phyloP scores from a whole-genome alignment of 2,329 filamentous ascomycete species.

The Talaromyces sp. region DNA sequence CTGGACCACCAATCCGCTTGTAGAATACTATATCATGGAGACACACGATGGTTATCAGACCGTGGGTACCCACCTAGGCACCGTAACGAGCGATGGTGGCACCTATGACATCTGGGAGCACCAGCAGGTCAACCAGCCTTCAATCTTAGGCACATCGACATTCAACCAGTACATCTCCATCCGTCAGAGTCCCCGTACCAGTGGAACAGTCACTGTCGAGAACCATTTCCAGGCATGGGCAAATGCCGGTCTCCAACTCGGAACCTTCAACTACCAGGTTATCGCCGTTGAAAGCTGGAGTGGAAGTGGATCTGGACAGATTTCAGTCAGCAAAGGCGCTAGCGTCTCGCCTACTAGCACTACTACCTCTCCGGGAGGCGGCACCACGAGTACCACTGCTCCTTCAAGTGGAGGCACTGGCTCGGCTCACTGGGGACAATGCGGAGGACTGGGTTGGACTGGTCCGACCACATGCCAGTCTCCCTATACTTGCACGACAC shows the following conservation, averaged over 20 bases:
- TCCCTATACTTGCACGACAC: conserved; percentile 26
- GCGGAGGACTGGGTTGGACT: conserved; percentile 29
- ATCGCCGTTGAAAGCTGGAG: conserved; percentile 38
- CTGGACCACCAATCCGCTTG: conserved; percentile 38
- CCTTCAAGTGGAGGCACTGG: neutral
- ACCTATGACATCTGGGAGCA: conserved; percentile 39
- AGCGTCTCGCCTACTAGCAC: neutral
- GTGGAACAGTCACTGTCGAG: conserved; percentile 36
- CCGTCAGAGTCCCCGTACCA: conserved; percentile 33
- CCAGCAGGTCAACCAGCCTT: conserved; percentile 38
- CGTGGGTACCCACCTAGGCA: conserved; percentile 31
- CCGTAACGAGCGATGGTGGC: conserved; percentile 35
- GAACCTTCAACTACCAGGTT: conserved; percentile 41
- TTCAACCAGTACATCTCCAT: conserved; percentile 29
- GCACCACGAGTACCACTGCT: neutral
- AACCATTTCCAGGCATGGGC: conserved; percentile 41
- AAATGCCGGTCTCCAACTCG: conserved; percentile 30
- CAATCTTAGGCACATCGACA: conserved; percentile 39
- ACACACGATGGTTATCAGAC: conserved; percentile 31
- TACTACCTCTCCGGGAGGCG: neutral
- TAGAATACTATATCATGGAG: conserved; percentile 41
- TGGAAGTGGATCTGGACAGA: conserved; percentile 10
- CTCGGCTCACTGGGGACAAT: conserved; percentile 22
- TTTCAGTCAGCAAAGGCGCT: conserved; percentile 8
- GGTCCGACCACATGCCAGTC: conserved; percentile 27